These are phyloP conservation scores for Podospora conica DNA, from an alignment of 495 filamentous ascomycete species.

Conservation along the genomic window DNA sequence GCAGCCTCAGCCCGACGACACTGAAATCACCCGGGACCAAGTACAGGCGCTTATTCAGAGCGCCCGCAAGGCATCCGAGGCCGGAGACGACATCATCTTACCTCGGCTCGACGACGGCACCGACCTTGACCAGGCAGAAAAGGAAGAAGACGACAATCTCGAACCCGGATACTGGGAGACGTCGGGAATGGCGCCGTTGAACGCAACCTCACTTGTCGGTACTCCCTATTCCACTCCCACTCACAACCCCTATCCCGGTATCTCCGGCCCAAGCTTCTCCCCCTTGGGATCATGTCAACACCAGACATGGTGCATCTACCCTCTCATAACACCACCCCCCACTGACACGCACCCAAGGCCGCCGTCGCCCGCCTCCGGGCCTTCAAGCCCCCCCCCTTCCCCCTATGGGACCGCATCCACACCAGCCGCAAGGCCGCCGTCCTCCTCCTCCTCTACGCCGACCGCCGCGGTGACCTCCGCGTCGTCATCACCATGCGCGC, in stretches of 20 bases:
- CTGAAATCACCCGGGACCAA: background rate
- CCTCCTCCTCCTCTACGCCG: conserved; percentile 77
- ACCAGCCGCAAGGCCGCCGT: conserved; percentile 73
- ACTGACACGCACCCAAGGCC: conserved; percentile 41
- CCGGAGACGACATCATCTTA: background rate
- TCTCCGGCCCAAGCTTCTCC: background rate
- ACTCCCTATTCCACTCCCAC: conserved; percentile 7
- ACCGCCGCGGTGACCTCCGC: conserved; percentile 64
- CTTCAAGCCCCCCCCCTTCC: conserved; percentile 55
- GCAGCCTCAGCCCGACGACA: conserved; percentile 2
- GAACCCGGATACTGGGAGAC: conserved; percentile 44
- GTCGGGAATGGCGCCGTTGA: conserved; percentile 51
- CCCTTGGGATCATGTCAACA: background rate
- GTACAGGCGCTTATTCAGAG: conserved; percentile 7
- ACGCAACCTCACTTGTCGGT: conserved; percentile 51
- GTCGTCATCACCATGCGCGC: conserved; percentile 86
- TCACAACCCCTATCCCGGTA: background rate
- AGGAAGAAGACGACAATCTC: conserved; percentile 19
- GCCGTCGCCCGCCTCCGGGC: conserved; percentile 70
- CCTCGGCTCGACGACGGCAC: background rate
- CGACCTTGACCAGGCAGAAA: background rate
- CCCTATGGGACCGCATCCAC: conserved; percentile 54
- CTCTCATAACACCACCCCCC: background rate
- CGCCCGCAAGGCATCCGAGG: background rate
- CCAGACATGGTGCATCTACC: background rate